Evolutionary conservation across 495 filamentous ascomycete genomes (phyloP), one percentile per base, ranked within the genome.

Genomic region (Aspergillus cristatus): DNA sequence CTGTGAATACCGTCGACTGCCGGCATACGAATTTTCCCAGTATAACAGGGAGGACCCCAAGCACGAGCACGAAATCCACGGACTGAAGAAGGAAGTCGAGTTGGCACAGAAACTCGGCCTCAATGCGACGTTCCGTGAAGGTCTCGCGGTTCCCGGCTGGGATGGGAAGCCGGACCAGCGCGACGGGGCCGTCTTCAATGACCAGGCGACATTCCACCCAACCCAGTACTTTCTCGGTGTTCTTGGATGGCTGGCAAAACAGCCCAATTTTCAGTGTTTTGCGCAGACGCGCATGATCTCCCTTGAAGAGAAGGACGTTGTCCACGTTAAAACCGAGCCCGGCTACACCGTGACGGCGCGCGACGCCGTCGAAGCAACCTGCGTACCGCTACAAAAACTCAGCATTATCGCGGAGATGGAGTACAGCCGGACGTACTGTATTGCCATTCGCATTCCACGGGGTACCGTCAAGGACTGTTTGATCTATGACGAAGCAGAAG

Each of bases 151-250:
- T 8, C 59, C 65, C 22, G 73, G 74, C 28, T 70, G 66, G 63
- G 56, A 60, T 26, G 71, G 71, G 32, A 48, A 51, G 15, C 37
- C 56, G 6, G 68, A 76, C 40, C 74, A 75, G 38, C 67, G 71
- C 8, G 70, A 64, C 34, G 65, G 62, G 12, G 50, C 66, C 3
- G 50, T 74, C 2, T 72, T 58, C 34, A 31, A 38, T 4, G 56
- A 58, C n/a, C 73, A 79, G 48, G 74, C 71, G 0, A 68, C 73
- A 2, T 78, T 76, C 50, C 74, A 77, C 41, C 73, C 75, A 1
- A 77, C 75, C 1, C 64, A 63, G 40, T 77, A 79, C 38, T 45
- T 75, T 0, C 48, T 66, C 17, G 72, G 68, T 11, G 47, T 77
- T 0, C 56, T 78, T 1, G 51, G 60, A 16, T 73, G 64, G 57